Conservation (phyloP, 345 rosid genomes). For the Hypericum androsaemum region DNA sequence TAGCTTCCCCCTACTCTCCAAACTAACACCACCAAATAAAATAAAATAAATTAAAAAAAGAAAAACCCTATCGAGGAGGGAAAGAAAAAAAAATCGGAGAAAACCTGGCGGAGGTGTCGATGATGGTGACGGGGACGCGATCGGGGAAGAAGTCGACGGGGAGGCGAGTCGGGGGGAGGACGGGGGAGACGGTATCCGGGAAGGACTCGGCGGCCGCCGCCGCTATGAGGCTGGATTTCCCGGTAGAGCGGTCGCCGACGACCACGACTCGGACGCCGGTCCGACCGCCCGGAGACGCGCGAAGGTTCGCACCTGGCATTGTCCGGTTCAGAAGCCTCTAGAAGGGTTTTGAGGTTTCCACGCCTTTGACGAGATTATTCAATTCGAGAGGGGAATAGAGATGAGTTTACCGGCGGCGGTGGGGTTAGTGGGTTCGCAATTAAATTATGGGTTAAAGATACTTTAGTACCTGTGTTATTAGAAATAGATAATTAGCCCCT, state of each 20-base stretch:
- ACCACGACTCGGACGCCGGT: conserved; percentile 55
- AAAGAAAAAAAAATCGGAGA: background rate
- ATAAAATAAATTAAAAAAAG: background rate
- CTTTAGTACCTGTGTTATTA: too few relatives aligned
- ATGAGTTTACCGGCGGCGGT: too few relatives aligned
- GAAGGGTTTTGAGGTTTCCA: conserved; percentile 2
- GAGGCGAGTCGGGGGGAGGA: conserved; percentile 61
- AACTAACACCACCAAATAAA: conserved; percentile 21
- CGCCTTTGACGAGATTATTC: background rate
- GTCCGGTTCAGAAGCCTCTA: too few relatives aligned
- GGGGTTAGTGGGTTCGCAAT: too few relatives aligned
- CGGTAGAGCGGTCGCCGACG: conserved; percentile 66
- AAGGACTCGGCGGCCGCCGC: conserved; percentile 58
- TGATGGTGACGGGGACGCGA: conserved; percentile 61
- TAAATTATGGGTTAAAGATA: conserved; percentile 43
- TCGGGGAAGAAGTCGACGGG: conserved; percentile 68
- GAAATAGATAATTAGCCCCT: conserved; percentile 62
- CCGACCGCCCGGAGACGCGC: conserved; percentile 28
- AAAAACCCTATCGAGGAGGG: too few relatives aligned
- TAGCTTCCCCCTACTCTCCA: conserved; percentile 63
- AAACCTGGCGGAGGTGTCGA: conserved; percentile 73
- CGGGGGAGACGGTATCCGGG: conserved; percentile 50
- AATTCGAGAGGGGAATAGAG: too few relatives aligned
- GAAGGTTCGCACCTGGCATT: conserved; percentile 39
- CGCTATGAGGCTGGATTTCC: conserved; percentile 65